These are phyloP conservation scores for Plectranthus barbatus DNA, from an alignment of 257 asterid genomes.

Conservation along the genomic window DNA sequence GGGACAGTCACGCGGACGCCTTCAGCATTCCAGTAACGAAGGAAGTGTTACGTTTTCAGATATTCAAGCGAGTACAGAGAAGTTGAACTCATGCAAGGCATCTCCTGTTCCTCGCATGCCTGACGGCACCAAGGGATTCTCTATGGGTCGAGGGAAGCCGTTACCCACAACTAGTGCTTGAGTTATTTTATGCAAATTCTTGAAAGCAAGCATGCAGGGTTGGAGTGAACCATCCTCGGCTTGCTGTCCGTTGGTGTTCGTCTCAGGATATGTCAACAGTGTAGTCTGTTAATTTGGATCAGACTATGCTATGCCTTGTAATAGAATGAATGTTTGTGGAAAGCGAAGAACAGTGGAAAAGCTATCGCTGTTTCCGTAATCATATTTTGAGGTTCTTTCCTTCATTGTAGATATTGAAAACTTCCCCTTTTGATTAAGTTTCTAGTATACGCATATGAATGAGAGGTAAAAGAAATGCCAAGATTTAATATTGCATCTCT, in stretches of 20 bases:
- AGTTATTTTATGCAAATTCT: neutral
- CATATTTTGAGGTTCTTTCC: conserved; percentile 2
- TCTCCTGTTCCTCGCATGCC: conserved; percentile 89
- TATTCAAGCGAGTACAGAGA: conserved; percentile 29
- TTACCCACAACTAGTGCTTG: conserved; percentile 35
- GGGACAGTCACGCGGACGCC: conserved; percentile 47
- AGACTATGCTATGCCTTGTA: conserved; percentile 4
- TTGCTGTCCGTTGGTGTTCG: neutral
- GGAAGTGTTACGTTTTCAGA: conserved; percentile 22
- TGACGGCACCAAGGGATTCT: conserved; percentile 88
- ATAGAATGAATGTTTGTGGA: conserved; percentile 1
- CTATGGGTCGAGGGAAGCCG: conserved; percentile 89
- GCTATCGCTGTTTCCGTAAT: neutral
- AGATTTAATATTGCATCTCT: too few relatives aligned
- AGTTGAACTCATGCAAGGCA: conserved; percentile 25
- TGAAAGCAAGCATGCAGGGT: conserved; percentile 12
- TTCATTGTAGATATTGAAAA: conserved; percentile 18
- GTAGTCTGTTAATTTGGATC: conserved; percentile 7
- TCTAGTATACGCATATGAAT: conserved; percentile 11
- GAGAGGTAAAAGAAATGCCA: neutral
- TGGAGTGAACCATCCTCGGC: conserved; percentile 9
- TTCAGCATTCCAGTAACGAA: conserved; percentile 32
- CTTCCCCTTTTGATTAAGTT: conserved; percentile 6
- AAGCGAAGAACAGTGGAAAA: conserved; percentile 5
- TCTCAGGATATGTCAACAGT: neutral